These are phyloP conservation scores for Cucumis cinereus DNA, from an alignment of 306 rosid genomes.

Conservation along the genomic window DNA sequence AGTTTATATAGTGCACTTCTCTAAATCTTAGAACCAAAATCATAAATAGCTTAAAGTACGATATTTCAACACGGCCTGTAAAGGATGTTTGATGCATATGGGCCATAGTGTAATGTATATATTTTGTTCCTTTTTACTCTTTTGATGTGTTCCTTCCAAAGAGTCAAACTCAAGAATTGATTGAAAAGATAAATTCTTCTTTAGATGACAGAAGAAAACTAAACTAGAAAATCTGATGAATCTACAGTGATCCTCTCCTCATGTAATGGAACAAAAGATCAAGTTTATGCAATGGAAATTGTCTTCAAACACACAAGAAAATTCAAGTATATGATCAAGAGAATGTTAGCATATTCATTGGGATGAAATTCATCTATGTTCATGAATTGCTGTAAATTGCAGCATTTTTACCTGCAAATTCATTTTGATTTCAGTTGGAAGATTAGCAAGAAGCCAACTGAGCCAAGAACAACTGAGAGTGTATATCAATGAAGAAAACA, in stretches of 20 bases:
- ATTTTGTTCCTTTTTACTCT: neutral
- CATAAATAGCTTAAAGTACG: too few relatives aligned
- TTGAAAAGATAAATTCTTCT: neutral
- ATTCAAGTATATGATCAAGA: neutral
- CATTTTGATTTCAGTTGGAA: constrained; percentile 43
- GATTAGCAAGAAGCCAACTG: constrained; percentile 37
- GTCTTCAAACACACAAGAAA: neutral
- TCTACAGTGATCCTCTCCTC: neutral
- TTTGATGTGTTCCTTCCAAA: neutral
- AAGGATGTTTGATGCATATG: neutral
- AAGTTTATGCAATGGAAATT: neutral
- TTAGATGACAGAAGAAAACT: neutral
- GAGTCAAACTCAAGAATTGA: neutral
- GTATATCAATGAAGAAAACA: constrained; percentile 39
- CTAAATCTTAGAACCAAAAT: too few relatives aligned
- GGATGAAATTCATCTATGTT: neutral
- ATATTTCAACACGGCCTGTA: neutral
- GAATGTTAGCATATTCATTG: neutral
- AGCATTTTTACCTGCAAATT: neutral
- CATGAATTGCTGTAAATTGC: neutral
- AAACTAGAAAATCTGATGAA: neutral
- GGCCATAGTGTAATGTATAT: neutral
- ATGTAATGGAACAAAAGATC: too few relatives aligned
- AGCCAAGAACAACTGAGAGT: constrained; percentile 44
- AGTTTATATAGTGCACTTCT: too few relatives aligned